Base-by-base conservation (phyloP, 345 rosid species). In the Citrus glauca region DNA sequence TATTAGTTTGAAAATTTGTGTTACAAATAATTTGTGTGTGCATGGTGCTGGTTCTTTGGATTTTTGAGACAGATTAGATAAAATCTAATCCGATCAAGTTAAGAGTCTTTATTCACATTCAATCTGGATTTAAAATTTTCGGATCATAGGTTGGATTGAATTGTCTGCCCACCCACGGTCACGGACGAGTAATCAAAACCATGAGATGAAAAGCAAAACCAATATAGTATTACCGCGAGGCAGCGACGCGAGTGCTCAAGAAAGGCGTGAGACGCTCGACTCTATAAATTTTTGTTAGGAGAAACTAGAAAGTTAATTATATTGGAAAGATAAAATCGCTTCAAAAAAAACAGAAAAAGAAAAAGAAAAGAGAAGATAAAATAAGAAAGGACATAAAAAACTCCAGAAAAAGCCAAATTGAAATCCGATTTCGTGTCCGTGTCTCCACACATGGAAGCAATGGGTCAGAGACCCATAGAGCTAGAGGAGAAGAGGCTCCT, bases 391-490 rank as follows among this genome's bases (percentile, higher is more conserved):
- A 22, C 42, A 73, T 37, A 32, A n/a, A 78, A 69, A 48, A 37
- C 48, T 71, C 35, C 59, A 55, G 38, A 33, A 69, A 82, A 81
- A 81, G 77, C 81, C 71, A 71, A 81, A 84, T 63, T 85, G 85
- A 83, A 86, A 82, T 84, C 80, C 68, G 71, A 45, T 83, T 87
- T 87, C 74, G 77, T 25, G 79, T 86, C 88, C 89, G 82, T 50
- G 81, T 11, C 78, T 78, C 84, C 65, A 28, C 55, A 71, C 67
- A 69, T 66, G 66, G 53, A 68, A 72, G 69, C 66, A 56, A 37
- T n/a, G n/a, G 16, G 65, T 4, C 64, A 66, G 14, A 53, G 57
- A 53, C 6, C 56, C 5, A 50, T 9, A 50, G 6, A 37, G 62
- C 53, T 62, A 28, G 50, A 50, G 25, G 7, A 24, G 9, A n/a